Evolutionary conservation across 2,329 filamentous ascomycete species (phyloP).

Genomic region (Fusarium sp.): DNA sequence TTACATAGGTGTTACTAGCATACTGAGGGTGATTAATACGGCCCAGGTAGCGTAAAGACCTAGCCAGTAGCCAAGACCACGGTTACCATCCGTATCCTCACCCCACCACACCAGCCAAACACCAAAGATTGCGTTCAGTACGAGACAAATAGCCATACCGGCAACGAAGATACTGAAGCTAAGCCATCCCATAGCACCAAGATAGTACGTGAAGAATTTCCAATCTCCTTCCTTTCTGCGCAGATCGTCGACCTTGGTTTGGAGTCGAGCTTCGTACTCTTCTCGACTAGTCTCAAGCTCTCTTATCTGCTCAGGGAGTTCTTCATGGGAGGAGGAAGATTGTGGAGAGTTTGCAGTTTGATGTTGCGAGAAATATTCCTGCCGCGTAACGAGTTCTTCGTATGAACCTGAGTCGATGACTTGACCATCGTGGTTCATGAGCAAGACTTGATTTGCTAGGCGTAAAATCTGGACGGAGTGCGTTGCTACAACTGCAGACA

Average conservation of each 20-base stretch:
- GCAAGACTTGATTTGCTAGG: background rate
- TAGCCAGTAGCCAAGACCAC: conserved; percentile 9
- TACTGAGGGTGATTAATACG: background rate
- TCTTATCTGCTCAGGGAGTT: background rate
- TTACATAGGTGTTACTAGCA: conserved; percentile 2
- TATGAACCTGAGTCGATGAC: background rate
- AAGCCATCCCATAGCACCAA: background rate
- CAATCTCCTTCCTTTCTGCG: conserved; percentile 6
- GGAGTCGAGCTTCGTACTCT: background rate
- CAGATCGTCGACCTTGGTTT: background rate
- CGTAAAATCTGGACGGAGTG: background rate
- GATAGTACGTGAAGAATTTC: conserved; percentile 3
- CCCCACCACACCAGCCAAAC: conserved; percentile 14
- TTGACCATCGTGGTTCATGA: background rate
- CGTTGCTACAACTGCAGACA: background rate
- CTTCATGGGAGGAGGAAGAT: background rate
- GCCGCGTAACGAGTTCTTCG: background rate
- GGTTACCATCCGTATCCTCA: background rate
- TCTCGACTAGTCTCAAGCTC: background rate
- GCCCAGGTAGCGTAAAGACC: conserved; percentile 9
- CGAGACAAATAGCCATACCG: background rate
- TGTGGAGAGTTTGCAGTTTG: background rate
- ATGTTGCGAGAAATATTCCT: conserved; percentile 2
- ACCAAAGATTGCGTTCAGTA: conserved; percentile 4
- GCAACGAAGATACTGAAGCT: background rate